Conservation (phyloP, 2,329 filamentous ascomycete genomes). For the Colletotrichum tamarilloi region DNA sequence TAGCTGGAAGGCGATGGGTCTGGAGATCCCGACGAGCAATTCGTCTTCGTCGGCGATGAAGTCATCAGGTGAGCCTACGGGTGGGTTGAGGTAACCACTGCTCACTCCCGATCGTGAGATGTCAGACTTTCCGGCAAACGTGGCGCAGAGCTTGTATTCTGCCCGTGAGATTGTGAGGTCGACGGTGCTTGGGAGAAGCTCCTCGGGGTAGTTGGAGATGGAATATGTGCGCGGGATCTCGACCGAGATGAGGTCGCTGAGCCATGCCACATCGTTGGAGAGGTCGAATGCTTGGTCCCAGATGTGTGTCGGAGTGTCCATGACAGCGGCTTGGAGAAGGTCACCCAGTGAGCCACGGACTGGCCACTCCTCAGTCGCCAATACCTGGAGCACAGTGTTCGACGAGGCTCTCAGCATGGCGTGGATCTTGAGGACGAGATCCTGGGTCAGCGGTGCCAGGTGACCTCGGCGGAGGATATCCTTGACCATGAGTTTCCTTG, state of each 20-base stretch:
- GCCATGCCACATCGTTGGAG: slow-evolving; percentile 54
- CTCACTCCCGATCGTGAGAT: slow-evolving; percentile 57
- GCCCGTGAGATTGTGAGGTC: slow-evolving; percentile 64
- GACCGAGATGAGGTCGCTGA: slow-evolving; percentile 57
- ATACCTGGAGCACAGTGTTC: slow-evolving; percentile 58
- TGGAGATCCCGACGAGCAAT: slow-evolving; percentile 62
- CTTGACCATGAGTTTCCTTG: slow-evolving; percentile 52
- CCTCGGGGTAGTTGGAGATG: slow-evolving; percentile 61
- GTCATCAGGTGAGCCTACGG: slow-evolving; percentile 50
- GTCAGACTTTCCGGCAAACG: slow-evolving; percentile 48
- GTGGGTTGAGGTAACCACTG: slow-evolving; percentile 65
- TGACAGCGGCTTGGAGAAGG: slow-evolving; percentile 58
- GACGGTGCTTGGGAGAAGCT: slow-evolving; percentile 61
- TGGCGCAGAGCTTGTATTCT: slow-evolving; percentile 59
- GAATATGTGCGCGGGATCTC: slow-evolving; percentile 65
- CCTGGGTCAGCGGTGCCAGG: slow-evolving; percentile 62
- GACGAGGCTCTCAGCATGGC: slow-evolving; percentile 61
- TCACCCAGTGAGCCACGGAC: slow-evolving; percentile 62
- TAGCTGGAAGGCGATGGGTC: slow-evolving; percentile 62
- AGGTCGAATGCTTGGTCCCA: slow-evolving; percentile 64
- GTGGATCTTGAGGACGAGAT: slow-evolving; percentile 61
- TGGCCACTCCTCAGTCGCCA: slow-evolving; percentile 63
- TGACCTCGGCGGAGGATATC: slow-evolving; percentile 64
- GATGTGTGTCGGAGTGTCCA: slow-evolving; percentile 58
- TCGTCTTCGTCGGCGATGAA: slow-evolving; percentile 56